Percentiles rank a stretch among this genome's conserved stretches.
These are phyloP conservation scores for Globisporangium alternatum DNA, from an alignment of 352 stramenopile genomes.

Conservation along the genomic window DNA sequence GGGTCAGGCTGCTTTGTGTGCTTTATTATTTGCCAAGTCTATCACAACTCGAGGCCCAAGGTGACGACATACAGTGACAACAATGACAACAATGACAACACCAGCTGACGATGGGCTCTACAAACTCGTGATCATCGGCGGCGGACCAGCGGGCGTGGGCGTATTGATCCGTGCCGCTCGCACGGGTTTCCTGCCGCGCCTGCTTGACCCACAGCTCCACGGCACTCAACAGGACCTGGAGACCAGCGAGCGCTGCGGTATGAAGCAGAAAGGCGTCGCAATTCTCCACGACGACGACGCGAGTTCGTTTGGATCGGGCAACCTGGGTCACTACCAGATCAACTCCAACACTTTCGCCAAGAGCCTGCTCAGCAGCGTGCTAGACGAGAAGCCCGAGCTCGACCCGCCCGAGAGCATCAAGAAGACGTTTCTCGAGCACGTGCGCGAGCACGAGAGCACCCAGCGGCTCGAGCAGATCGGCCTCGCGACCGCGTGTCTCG, in stretches of 20 bases:
- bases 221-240: constrained; percentile 43
- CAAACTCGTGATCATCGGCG: constrained; percentile 71
- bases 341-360: constrained; percentile 86
- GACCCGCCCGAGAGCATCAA: constrained; percentile 74
- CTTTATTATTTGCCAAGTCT: not conserved
- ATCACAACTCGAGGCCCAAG: not conserved
- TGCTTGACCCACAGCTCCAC: constrained; percentile 42
- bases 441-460: constrained; percentile 42
- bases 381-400: constrained; percentile 77
- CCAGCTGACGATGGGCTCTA: constrained; percentile 35
- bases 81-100: not conserved
- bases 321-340: constrained; percentile 77
- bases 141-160: constrained; percentile 65
- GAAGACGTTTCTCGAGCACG: constrained; percentile 67
- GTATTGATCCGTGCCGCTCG: constrained; percentile 73
- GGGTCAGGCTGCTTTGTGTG: not conserved
- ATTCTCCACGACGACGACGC: constrained; percentile 61
- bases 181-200: constrained; percentile 47
- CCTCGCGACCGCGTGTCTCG: constrained; percentile 42
- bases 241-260: constrained; percentile 32
- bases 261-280: constrained; percentile 54
- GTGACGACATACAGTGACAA: not conserved
- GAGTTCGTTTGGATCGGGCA: constrained; percentile 56
- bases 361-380: constrained; percentile 62
- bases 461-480: constrained; percentile 59